Evolutionary conservation across 106 monocot species (phyloP).

Genomic region (Dendrobium huoshanense): DNA sequence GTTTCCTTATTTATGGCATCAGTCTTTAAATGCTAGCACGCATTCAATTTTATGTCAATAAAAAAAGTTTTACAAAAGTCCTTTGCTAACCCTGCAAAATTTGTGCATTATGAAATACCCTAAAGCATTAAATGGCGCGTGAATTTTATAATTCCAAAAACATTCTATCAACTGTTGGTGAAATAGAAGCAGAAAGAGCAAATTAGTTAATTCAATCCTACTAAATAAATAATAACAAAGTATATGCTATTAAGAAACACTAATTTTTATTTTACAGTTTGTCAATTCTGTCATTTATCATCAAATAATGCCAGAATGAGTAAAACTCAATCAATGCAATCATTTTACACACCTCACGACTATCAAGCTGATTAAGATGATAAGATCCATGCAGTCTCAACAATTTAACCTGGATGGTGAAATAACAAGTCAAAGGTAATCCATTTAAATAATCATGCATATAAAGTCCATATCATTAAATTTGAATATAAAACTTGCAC

Average conservation of each 20-base stretch:
- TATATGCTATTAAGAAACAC: neutral
- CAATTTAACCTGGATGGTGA: constrained; percentile 64
- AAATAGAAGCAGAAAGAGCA: neutral
- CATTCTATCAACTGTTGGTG: neutral
- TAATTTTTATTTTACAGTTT: neutral
- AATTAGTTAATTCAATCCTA: neutral
- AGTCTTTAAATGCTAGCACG: neutral
- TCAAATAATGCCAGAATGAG: neutral
- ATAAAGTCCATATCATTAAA: neutral
- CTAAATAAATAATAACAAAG: neutral
- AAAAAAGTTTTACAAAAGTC: neutral
- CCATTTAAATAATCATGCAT: neutral
- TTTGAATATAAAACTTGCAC: neutral
- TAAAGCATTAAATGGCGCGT: neutral
- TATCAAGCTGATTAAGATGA: constrained; percentile 72
- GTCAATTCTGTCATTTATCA: neutral
- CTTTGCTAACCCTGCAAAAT: neutral
- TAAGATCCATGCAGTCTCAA: constrained; percentile 95
- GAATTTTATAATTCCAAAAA: neutral
- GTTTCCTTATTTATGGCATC: neutral
- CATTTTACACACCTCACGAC: constrained; percentile 66
- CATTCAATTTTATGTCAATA: neutral
- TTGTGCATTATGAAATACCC: neutral
- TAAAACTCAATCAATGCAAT: neutral
- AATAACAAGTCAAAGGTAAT: neutral